Evolutionary conservation across 1,284 basidiomycete species (phyloP), one percentile per base, ranked within the genome.

Genomic region (Fomitopsis schrenkii): DNA sequence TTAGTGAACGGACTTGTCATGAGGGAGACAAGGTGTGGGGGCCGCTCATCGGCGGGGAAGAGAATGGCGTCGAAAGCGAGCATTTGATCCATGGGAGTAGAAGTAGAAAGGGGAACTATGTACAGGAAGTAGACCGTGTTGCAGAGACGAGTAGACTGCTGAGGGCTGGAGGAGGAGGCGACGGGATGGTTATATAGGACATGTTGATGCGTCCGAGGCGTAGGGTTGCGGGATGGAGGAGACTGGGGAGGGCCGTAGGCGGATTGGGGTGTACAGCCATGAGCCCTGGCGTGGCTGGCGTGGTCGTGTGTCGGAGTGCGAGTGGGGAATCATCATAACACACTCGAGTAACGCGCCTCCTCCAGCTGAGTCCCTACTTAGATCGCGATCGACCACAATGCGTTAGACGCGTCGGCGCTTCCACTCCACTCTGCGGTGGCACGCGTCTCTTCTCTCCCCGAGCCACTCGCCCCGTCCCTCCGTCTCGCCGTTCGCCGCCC

Each of bases 1-100:
- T 81, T 79, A 59, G 80, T 75, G 74, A 85, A 80, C 6, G 84
- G 81, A 71, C 86, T 90, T 55, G 85, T 88, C 84, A 87, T 86
- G 63, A 93, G 81, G 60, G 80, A 75, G 38, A 91, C 86, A 61
- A 91, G 75, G 55, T 86, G 83, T 15, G 90, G 88, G 42, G 84
- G 80, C 50, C 89, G 87, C 64, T 70, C 74, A 65, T 73, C 77
- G 36, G 75, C 72, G 53, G 77, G 77, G 65, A 78, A 75, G 55
- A 76, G 66, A 59, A 77, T 72, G 46, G 87, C 87, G 35, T 89
- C 83, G 71, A 80, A 86, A 36, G 83, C 76, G 54, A 76, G 74
- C 67, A 86, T 75, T 66, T 84, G 81, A 64, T 87, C 85, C 87
- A 89, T 88, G 52, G 30, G n/a, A 4, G 22, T 30, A 36, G 7